A percentile compares a stretch with the other conserved stretches of the same genome.
These are phyloP conservation scores for Allomyces arbusculus DNA, from an alignment of 192 early-diverging fungal species.

Conservation along the genomic window DNA sequence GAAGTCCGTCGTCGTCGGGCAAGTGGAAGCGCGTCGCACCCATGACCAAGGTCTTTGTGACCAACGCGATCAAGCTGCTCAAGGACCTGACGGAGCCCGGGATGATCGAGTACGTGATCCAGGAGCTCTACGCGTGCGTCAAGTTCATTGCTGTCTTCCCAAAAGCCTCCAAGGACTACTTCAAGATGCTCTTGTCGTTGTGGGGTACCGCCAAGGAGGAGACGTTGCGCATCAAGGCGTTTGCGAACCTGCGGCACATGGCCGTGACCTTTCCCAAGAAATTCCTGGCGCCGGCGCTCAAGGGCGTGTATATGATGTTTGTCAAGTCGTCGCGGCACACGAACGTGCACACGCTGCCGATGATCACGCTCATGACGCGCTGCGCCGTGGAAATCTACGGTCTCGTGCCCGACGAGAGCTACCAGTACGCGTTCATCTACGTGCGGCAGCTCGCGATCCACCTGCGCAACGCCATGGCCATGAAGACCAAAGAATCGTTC, in stretches of 20 bases:
- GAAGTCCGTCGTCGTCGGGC: constrained; percentile 9
- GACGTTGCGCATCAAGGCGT: constrained; percentile 51
- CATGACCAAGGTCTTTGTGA: constrained; percentile 64
- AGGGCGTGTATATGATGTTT: constrained; percentile 67
- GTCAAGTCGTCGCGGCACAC: constrained; percentile 55
- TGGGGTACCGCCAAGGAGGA: constrained; percentile 40
- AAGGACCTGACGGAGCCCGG: constrained; percentile 60
- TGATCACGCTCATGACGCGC: constrained; percentile 79
- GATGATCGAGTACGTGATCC: constrained; percentile 67
- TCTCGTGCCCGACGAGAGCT: constrained; percentile 50
- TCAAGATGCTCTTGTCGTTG: constrained; percentile 36
- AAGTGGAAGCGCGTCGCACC: constrained; percentile 59
- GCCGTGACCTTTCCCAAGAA: constrained; percentile 23
- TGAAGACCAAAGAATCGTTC: constrained; percentile 69
- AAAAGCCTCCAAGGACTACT: constrained; percentile 59
- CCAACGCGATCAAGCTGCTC: constrained; percentile 50
- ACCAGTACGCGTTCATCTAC: constrained; percentile 85
- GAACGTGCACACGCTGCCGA: constrained; percentile 54
- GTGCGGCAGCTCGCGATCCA: constrained; percentile 84
- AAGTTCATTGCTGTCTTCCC: constrained; percentile 66
- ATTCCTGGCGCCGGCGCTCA: constrained; percentile 45
- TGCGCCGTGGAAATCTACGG: constrained; percentile 79
- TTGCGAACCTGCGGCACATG: constrained; percentile 64
- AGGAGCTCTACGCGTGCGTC: constrained; percentile 53
- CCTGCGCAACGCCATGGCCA: constrained; percentile 68